Conservation (phyloP, 208 protist species). For the Wallacemonas sp. region DNA sequence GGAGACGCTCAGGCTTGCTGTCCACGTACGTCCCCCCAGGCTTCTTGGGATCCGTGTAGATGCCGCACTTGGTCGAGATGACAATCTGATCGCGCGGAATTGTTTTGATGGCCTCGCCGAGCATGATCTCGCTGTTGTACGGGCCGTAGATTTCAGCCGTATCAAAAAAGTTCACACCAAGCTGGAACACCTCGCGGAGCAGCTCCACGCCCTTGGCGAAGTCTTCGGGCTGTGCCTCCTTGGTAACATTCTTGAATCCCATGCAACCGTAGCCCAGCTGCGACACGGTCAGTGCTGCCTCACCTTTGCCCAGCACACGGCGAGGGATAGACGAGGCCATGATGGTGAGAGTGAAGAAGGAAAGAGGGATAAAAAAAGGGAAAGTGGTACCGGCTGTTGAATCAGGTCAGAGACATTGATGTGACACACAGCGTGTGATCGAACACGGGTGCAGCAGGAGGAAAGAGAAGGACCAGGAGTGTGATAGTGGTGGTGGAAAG, state of each 20-base stretch:
- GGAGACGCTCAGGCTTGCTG: slow-evolving; percentile 15
- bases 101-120: slow-evolving; percentile 22
- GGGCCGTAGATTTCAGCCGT: slow-evolving; percentile 36
- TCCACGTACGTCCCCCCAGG: not conserved
- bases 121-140: slow-evolving; percentile 27
- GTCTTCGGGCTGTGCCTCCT: slow-evolving; percentile 3
- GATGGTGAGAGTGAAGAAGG: not conserved
- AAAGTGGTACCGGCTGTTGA: not conserved
- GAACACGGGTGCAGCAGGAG: too few relatives aligned
- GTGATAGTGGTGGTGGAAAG: too few relatives aligned
- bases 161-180: slow-evolving; percentile 40
- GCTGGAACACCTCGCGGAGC: slow-evolving; percentile 22
- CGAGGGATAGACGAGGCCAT: not conserved
- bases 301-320: slow-evolving; percentile 21
- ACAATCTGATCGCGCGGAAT: slow-evolving; percentile 23
- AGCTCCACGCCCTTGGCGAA: slow-evolving; percentile 16
- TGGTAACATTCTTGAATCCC: slow-evolving; percentile 22
- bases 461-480: too few relatives aligned
- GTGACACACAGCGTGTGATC: too few relatives aligned
- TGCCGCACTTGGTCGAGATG: slow-evolving; percentile 32
- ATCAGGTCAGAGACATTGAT: not conserved
- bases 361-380: not conserved
- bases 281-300: slow-evolving; percentile 18
- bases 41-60: slow-evolving; percentile 11
- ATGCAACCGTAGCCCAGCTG: slow-evolving; percentile 35